Evolutionary conservation across 441 rosid genomes (phyloP).

Genomic region (Populus hybrid): DNA sequence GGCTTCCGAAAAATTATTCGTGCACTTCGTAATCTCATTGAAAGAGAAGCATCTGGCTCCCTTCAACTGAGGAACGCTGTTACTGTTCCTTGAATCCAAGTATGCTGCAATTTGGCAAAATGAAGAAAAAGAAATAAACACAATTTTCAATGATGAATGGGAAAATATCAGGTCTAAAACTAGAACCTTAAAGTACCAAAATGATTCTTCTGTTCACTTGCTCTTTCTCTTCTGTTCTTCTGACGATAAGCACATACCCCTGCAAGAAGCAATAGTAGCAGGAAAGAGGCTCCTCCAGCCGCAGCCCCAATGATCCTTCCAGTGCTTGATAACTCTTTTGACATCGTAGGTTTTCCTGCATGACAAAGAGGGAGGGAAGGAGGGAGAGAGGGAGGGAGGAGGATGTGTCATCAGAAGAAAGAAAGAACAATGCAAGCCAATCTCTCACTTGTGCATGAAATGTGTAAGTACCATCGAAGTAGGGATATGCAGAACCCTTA

Average conservation of each 20-base stretch:
- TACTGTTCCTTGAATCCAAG: conserved; percentile 53
- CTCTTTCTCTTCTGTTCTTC: conserved; percentile 64
- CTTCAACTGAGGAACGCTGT: conserved; percentile 59
- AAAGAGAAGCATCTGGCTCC: conserved; percentile 71
- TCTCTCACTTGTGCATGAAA: not conserved
- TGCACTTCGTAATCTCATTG: conserved; percentile 61
- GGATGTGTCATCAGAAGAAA: not conserved
- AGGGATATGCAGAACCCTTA: not conserved
- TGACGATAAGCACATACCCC: conserved; percentile 64
- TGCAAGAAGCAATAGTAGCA: conserved; percentile 49
- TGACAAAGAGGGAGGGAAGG: not conserved
- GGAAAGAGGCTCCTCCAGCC: conserved; percentile 45
- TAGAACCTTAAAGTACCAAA: too few species aligned
- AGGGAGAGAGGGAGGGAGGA: not conserved
- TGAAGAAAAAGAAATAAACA: conserved; percentile 13
- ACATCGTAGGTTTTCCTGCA: conserved; percentile 13
- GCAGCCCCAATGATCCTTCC: conserved; percentile 56
- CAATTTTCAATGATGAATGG: not conserved
- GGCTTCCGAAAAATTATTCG: conserved; percentile 59
- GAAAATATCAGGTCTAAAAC: not conserved
- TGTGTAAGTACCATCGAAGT: conserved; percentile 19
- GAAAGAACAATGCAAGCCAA: not conserved
- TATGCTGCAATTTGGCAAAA: conserved; percentile 30
- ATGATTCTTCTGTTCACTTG: conserved; percentile 25
- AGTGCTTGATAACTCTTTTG: conserved; percentile 32